Conservation (phyloP, 192 early-diverging fungal species). For the Nowakowskiella sp. region DNA sequence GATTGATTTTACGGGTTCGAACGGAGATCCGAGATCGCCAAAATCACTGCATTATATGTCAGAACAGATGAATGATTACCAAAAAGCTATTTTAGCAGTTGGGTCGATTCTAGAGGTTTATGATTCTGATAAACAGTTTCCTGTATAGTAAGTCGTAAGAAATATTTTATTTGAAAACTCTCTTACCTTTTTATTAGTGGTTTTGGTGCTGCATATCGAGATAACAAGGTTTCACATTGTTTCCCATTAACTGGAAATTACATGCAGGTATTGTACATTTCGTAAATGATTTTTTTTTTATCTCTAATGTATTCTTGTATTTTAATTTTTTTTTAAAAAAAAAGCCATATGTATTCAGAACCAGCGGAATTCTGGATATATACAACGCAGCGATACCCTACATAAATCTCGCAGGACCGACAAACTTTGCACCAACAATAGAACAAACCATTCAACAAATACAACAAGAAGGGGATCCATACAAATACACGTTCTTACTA, state of each 20-base stretch:
- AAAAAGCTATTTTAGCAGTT: slow-evolving; percentile 39
- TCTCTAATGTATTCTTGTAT: no score
- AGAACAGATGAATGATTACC: slow-evolving; percentile 35
- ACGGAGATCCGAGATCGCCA: slow-evolving; percentile 40
- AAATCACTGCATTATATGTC: slow-evolving; percentile 39
- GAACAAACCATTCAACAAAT: no score
- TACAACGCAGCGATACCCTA: slow-evolving; percentile 30
- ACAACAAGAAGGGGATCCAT: slow-evolving; percentile 1
- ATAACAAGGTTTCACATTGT: slow-evolving; percentile 30
- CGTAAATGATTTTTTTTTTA: slow-evolving; percentile 5
- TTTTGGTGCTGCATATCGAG: slow-evolving; percentile 42
- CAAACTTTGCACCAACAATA: slow-evolving; percentile 47
- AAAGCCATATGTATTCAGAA: slow-evolving; percentile 44
- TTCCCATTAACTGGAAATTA: slow-evolving; percentile 38
- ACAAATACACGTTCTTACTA: not conserved
- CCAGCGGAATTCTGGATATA: slow-evolving; percentile 36
- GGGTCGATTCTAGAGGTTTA: slow-evolving; percentile 42
- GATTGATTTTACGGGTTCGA: slow-evolving; percentile 49
- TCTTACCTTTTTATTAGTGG: no score
- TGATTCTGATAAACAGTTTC: slow-evolving; percentile 41
- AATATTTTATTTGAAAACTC: no score
- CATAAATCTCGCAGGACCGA: slow-evolving; percentile 40
- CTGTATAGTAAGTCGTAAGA: no score
- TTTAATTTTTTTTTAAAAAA: no score
- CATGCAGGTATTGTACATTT: slow-evolving; percentile 11